Percentiles rank a stretch among this genome's conserved stretches.
Evolutionary conservation across 192 early-diverging fungal genomes (phyloP).

Genomic region (Coemansia pectinata): DNA sequence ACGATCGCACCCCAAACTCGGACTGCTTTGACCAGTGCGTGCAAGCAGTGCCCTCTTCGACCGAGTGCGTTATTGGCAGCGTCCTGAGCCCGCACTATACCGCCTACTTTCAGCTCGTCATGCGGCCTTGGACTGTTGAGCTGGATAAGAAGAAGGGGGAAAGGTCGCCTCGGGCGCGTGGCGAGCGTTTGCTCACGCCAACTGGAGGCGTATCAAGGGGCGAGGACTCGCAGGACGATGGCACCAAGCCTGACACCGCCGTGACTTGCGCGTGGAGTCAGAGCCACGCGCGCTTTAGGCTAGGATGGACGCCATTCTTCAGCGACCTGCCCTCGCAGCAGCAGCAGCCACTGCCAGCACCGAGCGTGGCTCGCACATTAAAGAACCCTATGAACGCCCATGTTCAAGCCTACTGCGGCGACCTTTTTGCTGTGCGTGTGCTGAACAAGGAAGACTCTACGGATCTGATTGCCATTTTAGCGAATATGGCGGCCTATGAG

Average conservation of each 20-base stretch:
- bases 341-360: not conserved
- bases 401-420: conserved; percentile 51
- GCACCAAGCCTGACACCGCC: conserved; percentile 9
- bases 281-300: conserved; percentile 40
- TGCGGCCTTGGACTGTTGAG: conserved; percentile 33
- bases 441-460: conserved; percentile 55
- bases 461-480: conserved; percentile 49
- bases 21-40: conserved; percentile 47
- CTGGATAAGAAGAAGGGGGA: conserved; percentile 23
- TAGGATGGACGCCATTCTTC: conserved; percentile 55
- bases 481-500: conserved; percentile 43
- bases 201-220: not conserved
- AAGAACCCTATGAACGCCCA: conserved; percentile 18
- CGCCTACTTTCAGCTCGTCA: conserved; percentile 44
- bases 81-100: conserved; percentile 53
- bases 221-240: not conserved
- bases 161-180: not conserved
- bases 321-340: conserved; percentile 22
- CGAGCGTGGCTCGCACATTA: not conserved
- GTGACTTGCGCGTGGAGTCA: conserved; percentile 45
- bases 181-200: not conserved
- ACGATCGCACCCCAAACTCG: not conserved
- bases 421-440: conserved; percentile 50
- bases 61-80: conserved; percentile 44
- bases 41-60: conserved; percentile 10